A percentile compares a stretch with the other conserved stretches of the same genome.
These are phyloP conservation scores for Agapanthus africanus DNA, from an alignment of 106 monocot genomes.

Conservation along the genomic window DNA sequence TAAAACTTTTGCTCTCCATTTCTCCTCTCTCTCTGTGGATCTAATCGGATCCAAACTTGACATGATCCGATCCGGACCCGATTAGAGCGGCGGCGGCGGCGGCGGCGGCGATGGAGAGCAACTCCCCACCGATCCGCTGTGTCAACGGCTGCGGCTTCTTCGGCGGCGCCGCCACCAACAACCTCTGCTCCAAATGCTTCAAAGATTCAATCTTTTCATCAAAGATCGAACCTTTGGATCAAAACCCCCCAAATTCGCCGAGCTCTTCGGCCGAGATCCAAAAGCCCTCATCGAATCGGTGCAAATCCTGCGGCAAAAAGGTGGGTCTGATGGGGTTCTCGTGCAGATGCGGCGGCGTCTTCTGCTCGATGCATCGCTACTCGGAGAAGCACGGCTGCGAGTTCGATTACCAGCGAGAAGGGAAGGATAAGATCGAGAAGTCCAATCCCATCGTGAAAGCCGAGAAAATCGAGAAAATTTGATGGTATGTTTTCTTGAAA, in stretches of 20 bases:
- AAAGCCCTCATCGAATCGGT: neutral
- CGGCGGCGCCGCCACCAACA: neutral
- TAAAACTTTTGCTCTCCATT: too few relatives aligned
- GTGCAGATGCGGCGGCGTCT: neutral
- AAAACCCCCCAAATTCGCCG: neutral
- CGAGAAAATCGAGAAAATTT: slow-evolving; percentile 21
- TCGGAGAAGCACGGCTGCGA: neutral
- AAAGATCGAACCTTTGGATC: too few relatives aligned
- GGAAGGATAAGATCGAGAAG: slow-evolving; percentile 9
- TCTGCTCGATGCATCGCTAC: neutral
- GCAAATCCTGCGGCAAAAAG: neutral
- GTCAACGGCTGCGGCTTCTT: too few relatives aligned
- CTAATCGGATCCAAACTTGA: too few relatives aligned
- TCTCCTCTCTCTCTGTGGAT: too few relatives aligned
- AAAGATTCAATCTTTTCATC: neutral
- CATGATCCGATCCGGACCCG: too few relatives aligned
- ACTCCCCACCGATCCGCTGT: too few relatives aligned
- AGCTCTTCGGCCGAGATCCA: too few relatives aligned
- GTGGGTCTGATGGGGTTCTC: neutral
- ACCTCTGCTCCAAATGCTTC: neutral
- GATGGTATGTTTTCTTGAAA: too few relatives aligned
- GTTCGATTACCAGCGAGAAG: slow-evolving; percentile 1
- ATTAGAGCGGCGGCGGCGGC: too few relatives aligned
- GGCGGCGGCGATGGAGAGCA: too few relatives aligned
- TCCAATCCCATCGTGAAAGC: slow-evolving; percentile 19